Evolutionary conservation across 2,329 filamentous ascomycete species (phyloP), one percentile per base, ranked within the genome.

Genomic region (Harringtonia lauricola): DNA sequence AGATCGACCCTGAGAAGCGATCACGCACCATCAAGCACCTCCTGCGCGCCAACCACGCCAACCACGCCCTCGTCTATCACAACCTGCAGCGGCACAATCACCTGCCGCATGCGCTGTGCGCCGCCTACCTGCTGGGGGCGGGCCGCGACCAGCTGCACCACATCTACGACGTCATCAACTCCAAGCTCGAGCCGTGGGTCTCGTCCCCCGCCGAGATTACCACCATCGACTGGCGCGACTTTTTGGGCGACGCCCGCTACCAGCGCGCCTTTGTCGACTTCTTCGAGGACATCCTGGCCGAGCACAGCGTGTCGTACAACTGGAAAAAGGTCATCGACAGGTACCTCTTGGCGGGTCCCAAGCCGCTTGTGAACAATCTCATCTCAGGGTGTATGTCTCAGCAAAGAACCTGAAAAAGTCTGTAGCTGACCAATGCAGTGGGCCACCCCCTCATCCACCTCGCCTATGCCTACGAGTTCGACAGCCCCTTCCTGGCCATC

Each of bases 371-470:
- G 55, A 85, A 94, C 63, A 80, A 82, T 31, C 64, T 95, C 33
- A 78, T 94, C 43, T 74, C 81, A 36, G 87, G 86, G 43, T 73
- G 86, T 92, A 75, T 45, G n/a, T n/a, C n/a, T n/a, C n/a, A n/a
- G n/a, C n/a, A n/a, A n/a, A n/a, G n/a, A n/a, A n/a, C n/a, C n/a
- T n/a, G n/a, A n/a, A n/a, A n/a, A n/a, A n/a, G n/a, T 42, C 21
- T 30, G 14, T 17, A 3, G 7, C 5, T 9, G 21, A 6, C 14
- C 21, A 4, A 15, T 28, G 8, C 28, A 45, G 43, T 95, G 48
- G 90, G 83, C 17, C 86, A 95, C 55, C 86, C 90, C 2, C 68
- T 96, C n/a, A 92, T 96, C 46, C 92, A 96, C 56, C 72, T 98
- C 3, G 89, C 80, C n/a, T 95, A 94, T 58, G 92, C 88, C 10